Conservation (phyloP, 768 basidiomycete genomes). For the Russula emetica region DNA sequence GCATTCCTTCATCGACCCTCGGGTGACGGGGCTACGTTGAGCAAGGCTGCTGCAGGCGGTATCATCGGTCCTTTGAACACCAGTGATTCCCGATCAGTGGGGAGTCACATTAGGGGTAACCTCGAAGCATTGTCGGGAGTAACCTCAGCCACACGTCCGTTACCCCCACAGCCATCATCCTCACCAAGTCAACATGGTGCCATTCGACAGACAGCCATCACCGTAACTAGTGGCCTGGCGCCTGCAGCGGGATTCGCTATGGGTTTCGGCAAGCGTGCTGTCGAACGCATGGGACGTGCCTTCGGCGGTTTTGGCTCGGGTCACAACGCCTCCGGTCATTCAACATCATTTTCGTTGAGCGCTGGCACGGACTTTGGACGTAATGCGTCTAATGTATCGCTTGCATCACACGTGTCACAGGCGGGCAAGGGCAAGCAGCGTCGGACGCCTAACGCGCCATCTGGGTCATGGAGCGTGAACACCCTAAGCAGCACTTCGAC, state of each 20-base stretch:
- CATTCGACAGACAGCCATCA: constrained; percentile 64
- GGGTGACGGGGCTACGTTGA: constrained; percentile 40
- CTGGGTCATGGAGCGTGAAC: constrained; percentile 42
- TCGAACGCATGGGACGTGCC: constrained; percentile 55
- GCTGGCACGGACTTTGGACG: constrained; percentile 17
- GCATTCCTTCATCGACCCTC: constrained; percentile 15
- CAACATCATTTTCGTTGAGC: constrained; percentile 41
- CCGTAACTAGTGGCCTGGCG: constrained; percentile 62
- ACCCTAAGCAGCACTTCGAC: constrained; percentile 43
- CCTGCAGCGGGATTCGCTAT: constrained; percentile 68
- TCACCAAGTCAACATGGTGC: constrained; percentile 32
- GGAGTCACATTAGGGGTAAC: constrained; percentile 45
- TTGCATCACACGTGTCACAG: constrained; percentile 23
- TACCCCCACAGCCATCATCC: constrained; percentile 31
- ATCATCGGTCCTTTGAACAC: constrained; percentile 40
- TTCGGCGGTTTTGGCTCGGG: constrained; percentile 20
- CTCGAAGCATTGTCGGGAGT: constrained; percentile 46
- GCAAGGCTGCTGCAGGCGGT: constrained; percentile 41
- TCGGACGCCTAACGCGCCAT: constrained; percentile 58
- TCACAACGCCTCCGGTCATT: constrained; percentile 12
- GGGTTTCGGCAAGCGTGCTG: constrained; percentile 55
- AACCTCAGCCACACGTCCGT: constrained; percentile 30
- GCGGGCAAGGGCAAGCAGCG: constrained; percentile 38
- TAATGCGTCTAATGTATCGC: constrained; percentile 25
- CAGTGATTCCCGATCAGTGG: constrained; percentile 35